phyloP scores from a whole-genome alignment of 108 stramenopile species.

The Parietichytrium sp. region DNA sequence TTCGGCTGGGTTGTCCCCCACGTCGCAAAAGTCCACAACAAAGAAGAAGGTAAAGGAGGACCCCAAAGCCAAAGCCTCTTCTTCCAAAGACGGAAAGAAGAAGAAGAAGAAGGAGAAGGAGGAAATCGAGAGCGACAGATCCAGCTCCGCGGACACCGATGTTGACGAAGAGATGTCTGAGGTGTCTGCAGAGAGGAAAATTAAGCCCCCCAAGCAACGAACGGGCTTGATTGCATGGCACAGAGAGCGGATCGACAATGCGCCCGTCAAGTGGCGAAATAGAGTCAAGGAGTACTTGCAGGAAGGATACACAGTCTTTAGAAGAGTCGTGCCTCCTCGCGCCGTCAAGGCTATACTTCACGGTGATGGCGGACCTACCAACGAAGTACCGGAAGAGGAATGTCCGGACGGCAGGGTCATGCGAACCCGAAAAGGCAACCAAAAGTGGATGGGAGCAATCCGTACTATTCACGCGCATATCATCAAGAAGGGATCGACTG shows the following conservation, averaged over 20 bases:
- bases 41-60: not conserved
- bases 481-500: not conserved
- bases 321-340: not conserved
- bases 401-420: conserved; percentile 12
- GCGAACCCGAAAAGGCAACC: conserved; percentile 23
- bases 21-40: not conserved
- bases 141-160: not conserved
- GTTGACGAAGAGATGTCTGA: not conserved
- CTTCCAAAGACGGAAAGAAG: not conserved
- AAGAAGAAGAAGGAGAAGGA: not conserved
- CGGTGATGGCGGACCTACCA: not conserved
- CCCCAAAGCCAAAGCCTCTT: not conserved
- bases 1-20: too few relatives aligned
- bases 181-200: not conserved
- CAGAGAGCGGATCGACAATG: not conserved
- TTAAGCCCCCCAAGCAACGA: not conserved
- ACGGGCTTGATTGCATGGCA: not conserved
- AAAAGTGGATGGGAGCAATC: conserved; percentile 30
- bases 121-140: not conserved
- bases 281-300: not conserved
- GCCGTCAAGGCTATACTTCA: not conserved
- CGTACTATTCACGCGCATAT: not conserved
- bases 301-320: not conserved
- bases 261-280: too few relatives aligned
- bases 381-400: not conserved